phyloP scores from a whole-genome alignment of 192 early-diverging fungal species.

The Coemansia sp. region DNA sequence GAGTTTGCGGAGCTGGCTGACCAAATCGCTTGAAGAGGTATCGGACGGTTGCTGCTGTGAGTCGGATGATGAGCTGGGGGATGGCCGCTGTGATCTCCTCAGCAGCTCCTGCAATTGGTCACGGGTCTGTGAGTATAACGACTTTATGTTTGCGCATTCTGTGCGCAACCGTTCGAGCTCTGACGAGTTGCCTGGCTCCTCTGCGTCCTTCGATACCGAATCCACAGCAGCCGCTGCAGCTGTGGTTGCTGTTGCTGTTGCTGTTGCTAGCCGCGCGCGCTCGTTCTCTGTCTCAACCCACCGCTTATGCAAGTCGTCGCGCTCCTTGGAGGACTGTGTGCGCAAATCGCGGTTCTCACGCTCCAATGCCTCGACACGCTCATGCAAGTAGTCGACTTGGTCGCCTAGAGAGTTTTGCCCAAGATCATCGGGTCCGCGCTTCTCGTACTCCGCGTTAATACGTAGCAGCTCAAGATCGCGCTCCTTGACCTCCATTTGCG shows the following conservation, averaged over 20 bases:
- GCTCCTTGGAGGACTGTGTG: conserved; percentile 36
- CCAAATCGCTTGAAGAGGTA: conserved; percentile 6
- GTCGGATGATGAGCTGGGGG: not conserved
- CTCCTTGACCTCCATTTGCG: conserved; percentile 37
- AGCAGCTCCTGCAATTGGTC: conserved; percentile 52
- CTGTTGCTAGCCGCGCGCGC: conserved; percentile 19
- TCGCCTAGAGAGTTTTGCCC: conserved; percentile 22
- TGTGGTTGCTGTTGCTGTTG: no score
- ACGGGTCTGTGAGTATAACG: conserved; percentile 50
- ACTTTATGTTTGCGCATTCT: conserved; percentile 45
- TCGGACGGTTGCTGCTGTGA: conserved; percentile 9
- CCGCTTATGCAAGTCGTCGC: conserved; percentile 36
- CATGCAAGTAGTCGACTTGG: conserved; percentile 51
- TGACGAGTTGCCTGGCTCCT: conserved; percentile 3
- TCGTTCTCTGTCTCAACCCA: conserved; percentile 50
- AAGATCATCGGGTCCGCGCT: not conserved
- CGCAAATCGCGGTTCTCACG: conserved; percentile 24
- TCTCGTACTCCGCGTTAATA: conserved; percentile 28
- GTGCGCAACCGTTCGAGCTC: conserved; percentile 33
- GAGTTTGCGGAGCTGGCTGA: conserved; percentile 39
- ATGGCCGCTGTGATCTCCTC: not conserved
- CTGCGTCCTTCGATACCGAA: no score
- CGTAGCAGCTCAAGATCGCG: conserved; percentile 47
- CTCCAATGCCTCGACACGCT: conserved; percentile 41
- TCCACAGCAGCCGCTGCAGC: not conserved